A percentile compares a stretch with the other conserved stretches of the same genome.
Evolutionary conservation across 2,329 filamentous ascomycete species (phyloP).

Genomic region (Paracorniculantispora psalliotae): DNA sequence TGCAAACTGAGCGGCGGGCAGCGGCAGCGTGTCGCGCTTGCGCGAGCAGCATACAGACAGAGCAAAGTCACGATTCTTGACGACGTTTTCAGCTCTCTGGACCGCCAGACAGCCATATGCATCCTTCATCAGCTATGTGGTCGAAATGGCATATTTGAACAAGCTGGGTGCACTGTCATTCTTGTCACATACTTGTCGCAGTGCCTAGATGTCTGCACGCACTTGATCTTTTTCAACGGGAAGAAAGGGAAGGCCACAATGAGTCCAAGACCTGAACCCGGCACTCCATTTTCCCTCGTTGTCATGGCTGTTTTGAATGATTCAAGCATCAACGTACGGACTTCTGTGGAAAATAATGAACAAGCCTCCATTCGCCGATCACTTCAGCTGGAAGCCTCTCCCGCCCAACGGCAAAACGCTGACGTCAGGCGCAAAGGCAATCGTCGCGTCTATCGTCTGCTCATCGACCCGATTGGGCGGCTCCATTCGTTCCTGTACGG

Average conservation of each 20-base stretch:
- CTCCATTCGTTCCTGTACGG: neutral
- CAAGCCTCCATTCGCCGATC: neutral
- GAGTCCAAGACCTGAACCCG: no score
- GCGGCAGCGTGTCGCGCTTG: slow-evolving; percentile 24
- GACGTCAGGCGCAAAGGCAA: neutral
- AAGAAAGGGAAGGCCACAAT: no score
- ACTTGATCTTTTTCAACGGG: neutral
- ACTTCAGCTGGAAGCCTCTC: neutral
- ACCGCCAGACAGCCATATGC: neutral
- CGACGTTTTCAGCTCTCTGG: neutral
- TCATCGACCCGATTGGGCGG: neutral
- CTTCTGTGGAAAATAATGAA: neutral
- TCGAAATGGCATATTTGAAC: neutral
- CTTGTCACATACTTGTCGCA: neutral
- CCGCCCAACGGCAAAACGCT: neutral
- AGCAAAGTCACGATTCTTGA: neutral
- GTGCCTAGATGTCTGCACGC: neutral
- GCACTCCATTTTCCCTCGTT: no score
- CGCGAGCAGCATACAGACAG: neutral
- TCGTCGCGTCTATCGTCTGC: neutral
- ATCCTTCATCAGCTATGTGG: neutral
- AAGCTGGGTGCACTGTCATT: neutral
- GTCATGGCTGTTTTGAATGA: no score
- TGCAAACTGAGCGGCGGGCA: slow-evolving; percentile 30
- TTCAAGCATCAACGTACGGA: neutral